Percentiles rank a stretch among this genome's conserved stretches.
Conservation (phyloP, 352 stramenopile genomes). For the Phytophthora brassicae region DNA sequence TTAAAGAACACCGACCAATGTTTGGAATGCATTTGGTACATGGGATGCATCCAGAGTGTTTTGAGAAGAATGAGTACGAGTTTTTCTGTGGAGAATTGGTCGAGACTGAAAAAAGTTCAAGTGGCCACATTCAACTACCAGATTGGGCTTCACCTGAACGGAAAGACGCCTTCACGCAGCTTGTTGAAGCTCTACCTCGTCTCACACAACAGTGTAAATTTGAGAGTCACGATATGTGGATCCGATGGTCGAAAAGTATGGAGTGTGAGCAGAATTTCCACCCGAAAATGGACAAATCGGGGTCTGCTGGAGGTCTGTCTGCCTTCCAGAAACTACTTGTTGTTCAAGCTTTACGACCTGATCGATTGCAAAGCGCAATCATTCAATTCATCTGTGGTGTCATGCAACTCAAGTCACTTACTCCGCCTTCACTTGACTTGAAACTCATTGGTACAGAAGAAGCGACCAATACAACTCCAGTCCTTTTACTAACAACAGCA, state of each 20-base stretch:
- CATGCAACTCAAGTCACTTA: conserved; percentile 87
- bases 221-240: conserved; percentile 85
- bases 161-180: conserved; percentile 77
- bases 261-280: conserved; percentile 93
- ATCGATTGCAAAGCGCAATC: conserved; percentile 90
- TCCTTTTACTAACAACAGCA: conserved; percentile 91
- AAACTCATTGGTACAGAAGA: conserved; percentile 70
- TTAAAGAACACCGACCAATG: conserved; percentile 94
- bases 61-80: conserved; percentile 93
- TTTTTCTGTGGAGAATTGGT: conserved; percentile 91
- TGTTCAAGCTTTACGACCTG: conserved; percentile 90
- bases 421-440: conserved; percentile 78
- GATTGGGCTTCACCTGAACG: conserved; percentile 86
- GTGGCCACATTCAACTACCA: conserved; percentile 37
- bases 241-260: conserved; percentile 83
- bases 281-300: conserved; percentile 75
- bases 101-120: conserved; percentile 27
- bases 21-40: conserved; percentile 94
- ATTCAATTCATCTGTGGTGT: conserved; percentile 88
- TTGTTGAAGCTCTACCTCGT: conserved; percentile 76
- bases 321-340: conserved; percentile 93
- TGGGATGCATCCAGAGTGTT: conserved; percentile 91
- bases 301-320: conserved; percentile 55
- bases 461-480: conserved; percentile 72
- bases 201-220: conserved; percentile 81